Evolutionary conservation across 73 alveolate species (phyloP), one percentile per base, ranked within the genome.

Genomic region (Symbiodinium pilosum): DNA sequence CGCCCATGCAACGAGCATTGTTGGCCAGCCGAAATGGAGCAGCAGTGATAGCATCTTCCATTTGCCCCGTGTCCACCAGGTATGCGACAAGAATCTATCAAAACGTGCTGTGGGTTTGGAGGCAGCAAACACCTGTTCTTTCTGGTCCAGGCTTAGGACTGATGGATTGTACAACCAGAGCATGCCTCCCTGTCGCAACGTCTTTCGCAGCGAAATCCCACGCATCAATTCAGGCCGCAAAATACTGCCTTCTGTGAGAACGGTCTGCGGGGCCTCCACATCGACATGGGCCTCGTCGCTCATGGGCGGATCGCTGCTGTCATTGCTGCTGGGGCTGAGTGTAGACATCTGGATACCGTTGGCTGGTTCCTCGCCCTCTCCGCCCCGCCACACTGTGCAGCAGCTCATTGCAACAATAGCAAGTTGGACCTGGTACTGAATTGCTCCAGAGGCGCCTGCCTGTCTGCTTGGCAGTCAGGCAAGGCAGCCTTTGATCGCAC

Each of bases 141-240:
- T 21, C 83, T 68, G 28, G 38, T 24, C 71, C 16, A 54, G 7
- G 34, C 71, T 54, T 21, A 54, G 71, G 71, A 54, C 71, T 30
- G 71, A 54, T 30, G 71, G 71, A 30, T 30, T 54, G 71, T 54
- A 54, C 71, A 54, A 30, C 71, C 71, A 64, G 38, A 64, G 77
- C 77, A 32, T 26, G 28, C 77, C 77, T 36, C 77, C 77, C 77
- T 28, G 77, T 36, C 32, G 21, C 8, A 64, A 26, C 77, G 77
- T 64, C 38, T 36, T 18, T 64, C 77, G 77, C 77, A 64, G 28
- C 38, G 77, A 64, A 26, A 64, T 36, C 18, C 77, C 77, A 26
- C 77, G 77, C 77, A 64, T 64, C 77, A 64, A 28, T 7, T 64
- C 77, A 64, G 77, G 77, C 77, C 77, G 77, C 21, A 64, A 21